A percentile compares a stretch with the other conserved stretches of the same genome.
These are phyloP conservation scores for Metschnikowia proteae DNA, from an alignment of 805 yeast species.

Conservation along the genomic window DNA sequence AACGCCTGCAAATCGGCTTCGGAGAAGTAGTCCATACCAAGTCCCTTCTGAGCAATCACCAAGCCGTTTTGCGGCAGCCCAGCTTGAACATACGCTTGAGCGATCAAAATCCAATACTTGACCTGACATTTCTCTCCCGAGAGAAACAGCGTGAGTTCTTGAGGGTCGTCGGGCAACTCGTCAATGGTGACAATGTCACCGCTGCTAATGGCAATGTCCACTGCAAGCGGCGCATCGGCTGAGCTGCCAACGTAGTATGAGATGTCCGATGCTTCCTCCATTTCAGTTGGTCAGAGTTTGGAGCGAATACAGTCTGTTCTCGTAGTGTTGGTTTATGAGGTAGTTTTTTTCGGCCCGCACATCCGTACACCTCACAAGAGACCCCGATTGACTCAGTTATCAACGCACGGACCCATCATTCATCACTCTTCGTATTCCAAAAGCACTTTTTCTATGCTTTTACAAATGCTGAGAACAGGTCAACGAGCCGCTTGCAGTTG, in stretches of 20 bases:
- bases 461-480: too few species aligned
- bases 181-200: constrained; percentile 80
- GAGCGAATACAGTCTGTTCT: constrained; percentile 2
- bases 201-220: constrained; percentile 73
- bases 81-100: constrained; percentile 71
- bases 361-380: background rate
- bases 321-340: background rate
- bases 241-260: constrained; percentile 35
- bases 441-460: too few species aligned
- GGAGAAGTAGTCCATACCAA: constrained; percentile 37
- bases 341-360: constrained; percentile 3
- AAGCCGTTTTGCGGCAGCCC: constrained; percentile 58
- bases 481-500: too few species aligned
- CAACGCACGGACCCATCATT: too few species aligned
- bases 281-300: background rate
- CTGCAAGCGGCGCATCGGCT: constrained; percentile 23
- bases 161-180: constrained; percentile 87
- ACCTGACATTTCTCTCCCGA: constrained; percentile 74
- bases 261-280: constrained; percentile 19
- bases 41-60: constrained; percentile 59
- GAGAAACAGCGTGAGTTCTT: constrained; percentile 72
- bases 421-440: too few species aligned
- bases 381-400: too few species aligned
- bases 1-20: constrained; percentile 48
- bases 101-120: constrained; percentile 81